Conservation (phyloP, 768 basidiomycete species). For the Gloeopeniophorella convolvens region DNA sequence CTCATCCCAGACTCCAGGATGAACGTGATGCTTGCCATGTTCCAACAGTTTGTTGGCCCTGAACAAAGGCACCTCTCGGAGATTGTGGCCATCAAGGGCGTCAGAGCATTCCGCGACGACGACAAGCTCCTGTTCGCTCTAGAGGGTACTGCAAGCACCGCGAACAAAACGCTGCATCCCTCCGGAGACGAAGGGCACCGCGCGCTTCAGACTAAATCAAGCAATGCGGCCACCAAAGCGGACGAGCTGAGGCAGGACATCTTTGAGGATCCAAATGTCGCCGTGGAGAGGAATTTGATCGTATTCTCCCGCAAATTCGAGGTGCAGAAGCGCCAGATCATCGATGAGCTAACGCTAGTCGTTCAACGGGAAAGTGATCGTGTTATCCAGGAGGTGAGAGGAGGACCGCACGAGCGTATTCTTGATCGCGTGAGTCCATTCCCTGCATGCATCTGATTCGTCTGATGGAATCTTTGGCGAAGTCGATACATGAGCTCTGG, state of each 20-base stretch:
- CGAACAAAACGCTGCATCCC: not conserved
- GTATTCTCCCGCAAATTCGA: constrained; percentile 23
- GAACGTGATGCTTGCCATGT: constrained; percentile 13
- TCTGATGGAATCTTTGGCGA: too few relatives aligned
- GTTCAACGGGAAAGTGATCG: constrained; percentile 19
- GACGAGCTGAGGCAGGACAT: constrained; percentile 20
- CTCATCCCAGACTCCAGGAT: constrained; percentile 16
- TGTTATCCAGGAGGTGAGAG: constrained; percentile 16
- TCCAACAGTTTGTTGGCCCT: constrained; percentile 13
- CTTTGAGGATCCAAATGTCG: constrained; percentile 20
- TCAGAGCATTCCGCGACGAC: constrained; percentile 17
- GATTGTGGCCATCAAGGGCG: constrained; percentile 21
- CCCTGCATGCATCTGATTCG: too few relatives aligned
- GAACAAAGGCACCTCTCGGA: constrained; percentile 14
- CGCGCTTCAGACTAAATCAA: not conserved
- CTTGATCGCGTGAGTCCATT: constrained; percentile 1
- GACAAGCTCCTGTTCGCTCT: constrained; percentile 20
- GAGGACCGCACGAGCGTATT: constrained; percentile 25
- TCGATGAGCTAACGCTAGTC: constrained; percentile 17
- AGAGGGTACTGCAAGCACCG: constrained; percentile 18
- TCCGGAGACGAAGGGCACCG: not conserved
- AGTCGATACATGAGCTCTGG: constrained; percentile 14
- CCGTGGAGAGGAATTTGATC: constrained; percentile 19
- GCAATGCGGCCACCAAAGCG: not conserved
- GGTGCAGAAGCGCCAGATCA: constrained; percentile 15